phyloP scores from a whole-genome alignment of 495 filamentous ascomycete genomes.

The Tuber indicum region DNA sequence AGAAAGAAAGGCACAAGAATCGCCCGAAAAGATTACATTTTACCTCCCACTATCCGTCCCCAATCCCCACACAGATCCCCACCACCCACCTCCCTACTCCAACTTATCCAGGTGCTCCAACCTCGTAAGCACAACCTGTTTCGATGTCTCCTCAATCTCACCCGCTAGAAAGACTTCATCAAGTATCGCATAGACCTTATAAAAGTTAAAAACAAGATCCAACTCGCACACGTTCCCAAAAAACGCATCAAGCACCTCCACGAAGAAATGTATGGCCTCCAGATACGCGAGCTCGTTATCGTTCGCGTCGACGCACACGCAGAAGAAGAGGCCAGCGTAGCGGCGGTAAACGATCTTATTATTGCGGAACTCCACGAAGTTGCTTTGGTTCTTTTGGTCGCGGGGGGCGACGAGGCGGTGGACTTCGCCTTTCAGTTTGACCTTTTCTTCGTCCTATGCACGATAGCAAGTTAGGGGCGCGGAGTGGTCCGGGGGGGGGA shows the following conservation, averaged over 20 bases:
- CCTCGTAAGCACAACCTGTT: constrained; percentile 91
- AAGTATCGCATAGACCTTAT: constrained; percentile 95
- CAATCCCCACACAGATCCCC: not conserved
- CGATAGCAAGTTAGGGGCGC: constrained; percentile 2
- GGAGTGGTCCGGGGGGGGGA: constrained; percentile 1
- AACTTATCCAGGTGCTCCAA: constrained; percentile 95
- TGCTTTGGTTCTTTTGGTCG: constrained; percentile 98
- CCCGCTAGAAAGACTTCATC: constrained; percentile 96
- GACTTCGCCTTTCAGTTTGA: constrained; percentile 49
- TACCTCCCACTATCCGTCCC: not conserved
- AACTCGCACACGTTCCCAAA: constrained; percentile 99
- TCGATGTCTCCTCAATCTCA: constrained; percentile 96
- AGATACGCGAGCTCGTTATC: constrained; percentile 97
- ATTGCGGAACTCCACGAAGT: constrained; percentile 93
- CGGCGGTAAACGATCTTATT: constrained; percentile 93
- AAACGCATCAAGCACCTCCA: constrained; percentile 95
- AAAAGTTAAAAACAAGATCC: constrained; percentile 98
- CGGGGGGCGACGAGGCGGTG: constrained; percentile 95
- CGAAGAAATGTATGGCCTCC: constrained; percentile 98
- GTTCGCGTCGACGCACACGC: constrained; percentile 96
- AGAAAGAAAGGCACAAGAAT: not conserved
- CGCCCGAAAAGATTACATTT: not conserved
- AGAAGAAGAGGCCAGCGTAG: constrained; percentile 97
- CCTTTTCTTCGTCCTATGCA: constrained; percentile 41
- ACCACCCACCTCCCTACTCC: constrained; percentile 52